A percentile compares a stretch with the other conserved stretches of the same genome.
Evolutionary conservation across 192 early-diverging fungal genomes (phyloP).

Genomic region (Coemansia sp.): DNA sequence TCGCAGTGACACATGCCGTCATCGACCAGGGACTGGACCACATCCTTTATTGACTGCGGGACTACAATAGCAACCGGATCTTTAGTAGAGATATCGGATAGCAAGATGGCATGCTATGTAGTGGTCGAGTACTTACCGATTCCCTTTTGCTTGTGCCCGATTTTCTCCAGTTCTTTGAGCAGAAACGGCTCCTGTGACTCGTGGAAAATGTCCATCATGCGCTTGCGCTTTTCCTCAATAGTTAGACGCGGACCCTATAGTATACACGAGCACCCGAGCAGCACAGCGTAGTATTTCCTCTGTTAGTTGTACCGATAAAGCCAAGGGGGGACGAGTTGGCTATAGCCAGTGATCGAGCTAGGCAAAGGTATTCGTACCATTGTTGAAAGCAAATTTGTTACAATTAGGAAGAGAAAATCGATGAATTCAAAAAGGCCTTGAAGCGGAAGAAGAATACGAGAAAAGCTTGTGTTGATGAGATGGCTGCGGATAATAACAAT

Average conservation of each 20-base stretch:
- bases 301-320: neutral
- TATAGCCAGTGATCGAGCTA: neutral
- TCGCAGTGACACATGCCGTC: conserved; percentile 79
- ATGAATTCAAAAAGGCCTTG: neutral
- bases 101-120: neutral
- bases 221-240: conserved; percentile 61
- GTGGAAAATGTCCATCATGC: conserved; percentile 64
- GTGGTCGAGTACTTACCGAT: conserved; percentile 61
- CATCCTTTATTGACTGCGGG: conserved; percentile 79
- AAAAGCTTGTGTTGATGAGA: neutral
- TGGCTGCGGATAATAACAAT: conserved; percentile 20
- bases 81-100: conserved; percentile 2
- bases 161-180: conserved; percentile 84
- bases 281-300: neutral
- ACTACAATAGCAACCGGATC: conserved; percentile 41
- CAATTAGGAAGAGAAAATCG: neutral
- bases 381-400: neutral
- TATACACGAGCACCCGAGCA: too few relatives aligned
- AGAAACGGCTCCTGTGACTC: conserved; percentile 72
- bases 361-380: neutral
- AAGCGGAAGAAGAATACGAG: neutral
- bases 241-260: conserved; percentile 47
- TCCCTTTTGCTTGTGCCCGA: conserved; percentile 80
- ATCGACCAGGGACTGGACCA: conserved; percentile 80
- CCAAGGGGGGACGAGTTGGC: too few relatives aligned